Base-by-base conservation (phyloP, 371 early-diverging fungal species). In the Mucor velutinosus region DNA sequence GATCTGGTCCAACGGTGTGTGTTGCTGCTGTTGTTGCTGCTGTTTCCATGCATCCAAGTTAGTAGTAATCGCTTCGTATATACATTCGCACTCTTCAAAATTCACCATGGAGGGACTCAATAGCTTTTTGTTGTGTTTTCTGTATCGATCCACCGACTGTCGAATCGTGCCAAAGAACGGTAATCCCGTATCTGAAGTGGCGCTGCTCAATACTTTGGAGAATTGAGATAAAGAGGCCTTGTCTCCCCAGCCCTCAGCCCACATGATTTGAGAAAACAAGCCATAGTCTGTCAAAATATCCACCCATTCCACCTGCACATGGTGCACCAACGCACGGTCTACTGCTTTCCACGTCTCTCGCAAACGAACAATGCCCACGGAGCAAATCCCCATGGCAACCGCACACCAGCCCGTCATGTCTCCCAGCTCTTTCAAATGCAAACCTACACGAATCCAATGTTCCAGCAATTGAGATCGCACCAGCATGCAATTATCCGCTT, bases 261-360 rank as follows among this genome's bases (percentile, higher is more conserved):
- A 76, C 4, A 78, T 61, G 5, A 76, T 73, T 49, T 73, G 74
- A 4, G 70, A 62, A 62, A 86, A 79, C 17, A 83, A 63, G n/a
- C 89, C 87, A 73, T 79, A 71, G 5, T 81, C 76, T 10, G 86
- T 69, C 25, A 93, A 70, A 29, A 86, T 60, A 5, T 78, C 84
- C 6, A 86, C 81, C 93, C 93, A 92, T 12, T 80, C 72, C 4
- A 79, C 69, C 6, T 75, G 80, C 7, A 93, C 82, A 12, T 81
- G 66, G 6, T 72, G 63, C 7, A 84, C 83, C 58, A 87, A 78
- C 12, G 69, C 58, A 23, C 86, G 73, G 23, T 86, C 82, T 0
- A 93, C 88, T 2, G 84, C 77, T 29, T 87, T 86, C 94, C 94
- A 94, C 0, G 92, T 86, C 66, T 94, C 93, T 58, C 87, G 84